phyloP scores from a whole-genome alignment of 2,329 filamentous ascomycete species.

The Phyllosticta ampelicida region DNA sequence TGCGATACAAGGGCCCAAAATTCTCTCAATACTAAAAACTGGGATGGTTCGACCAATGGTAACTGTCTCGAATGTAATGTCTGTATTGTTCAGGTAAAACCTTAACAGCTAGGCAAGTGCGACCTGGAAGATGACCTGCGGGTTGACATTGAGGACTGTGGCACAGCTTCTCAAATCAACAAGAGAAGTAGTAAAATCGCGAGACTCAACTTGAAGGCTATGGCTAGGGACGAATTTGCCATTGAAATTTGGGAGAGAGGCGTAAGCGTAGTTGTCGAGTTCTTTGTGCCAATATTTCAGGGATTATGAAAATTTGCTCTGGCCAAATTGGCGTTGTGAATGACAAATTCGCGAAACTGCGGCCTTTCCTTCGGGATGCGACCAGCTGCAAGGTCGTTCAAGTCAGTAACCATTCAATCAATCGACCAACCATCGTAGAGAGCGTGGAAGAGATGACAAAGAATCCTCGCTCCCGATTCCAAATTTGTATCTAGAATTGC shows the following conservation, averaged over 20 bases:
- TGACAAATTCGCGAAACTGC: slow-evolving; percentile 50
- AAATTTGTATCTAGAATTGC: slow-evolving; percentile 43
- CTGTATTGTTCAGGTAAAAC: slow-evolving; percentile 50
- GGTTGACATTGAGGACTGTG: slow-evolving; percentile 40
- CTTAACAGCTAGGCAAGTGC: slow-evolving; percentile 56
- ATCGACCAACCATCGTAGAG: slow-evolving; percentile 92
- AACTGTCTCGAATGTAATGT: slow-evolving; percentile 67
- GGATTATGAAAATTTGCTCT: slow-evolving; percentile 29
- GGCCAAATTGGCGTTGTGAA: slow-evolving; percentile 33
- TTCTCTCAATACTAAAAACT: slow-evolving; percentile 55
- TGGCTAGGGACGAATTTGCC: slow-evolving; percentile 18
- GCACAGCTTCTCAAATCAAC: slow-evolving; percentile 26
- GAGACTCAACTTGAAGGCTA: neutral
- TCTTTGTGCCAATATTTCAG: slow-evolving; percentile 60
- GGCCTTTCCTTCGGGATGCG: slow-evolving; percentile 33
- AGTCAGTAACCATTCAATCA: slow-evolving; percentile 60
- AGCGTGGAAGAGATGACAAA: slow-evolving; percentile 64
- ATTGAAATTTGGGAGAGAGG: slow-evolving; percentile 49
- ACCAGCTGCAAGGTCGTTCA: slow-evolving; percentile 42
- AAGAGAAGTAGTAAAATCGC: neutral
- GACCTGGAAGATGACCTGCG: slow-evolving; percentile 67
- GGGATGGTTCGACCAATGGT: slow-evolving; percentile 73
- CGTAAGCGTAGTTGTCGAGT: slow-evolving; percentile 47
- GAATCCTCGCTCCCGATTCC: slow-evolving; percentile 13
- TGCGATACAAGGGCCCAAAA: slow-evolving; percentile 70